Evolutionary conservation across 2,329 filamentous ascomycete genomes (phyloP).

Genomic region (Daldinia sp.): DNA sequence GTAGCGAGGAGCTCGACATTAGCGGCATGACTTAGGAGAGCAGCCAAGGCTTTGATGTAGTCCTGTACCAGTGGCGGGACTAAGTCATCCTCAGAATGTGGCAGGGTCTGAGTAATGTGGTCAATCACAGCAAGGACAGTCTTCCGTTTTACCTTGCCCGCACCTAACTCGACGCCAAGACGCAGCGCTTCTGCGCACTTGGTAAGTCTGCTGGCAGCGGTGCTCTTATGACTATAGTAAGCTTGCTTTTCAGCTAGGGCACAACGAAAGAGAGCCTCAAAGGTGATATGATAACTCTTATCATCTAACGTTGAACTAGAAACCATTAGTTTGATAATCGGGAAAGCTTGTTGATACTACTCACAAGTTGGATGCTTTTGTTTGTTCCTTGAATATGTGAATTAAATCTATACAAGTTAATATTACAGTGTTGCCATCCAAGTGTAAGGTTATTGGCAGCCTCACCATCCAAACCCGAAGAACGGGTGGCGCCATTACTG

Average conservation of each 20-base stretch:
- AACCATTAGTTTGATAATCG: conserved; percentile 16
- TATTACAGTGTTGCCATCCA: conserved; percentile 3
- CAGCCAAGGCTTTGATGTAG: conserved; percentile 81
- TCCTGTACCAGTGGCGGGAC: conserved; percentile 78
- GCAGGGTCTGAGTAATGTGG: conserved; percentile 82
- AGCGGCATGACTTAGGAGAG: conserved; percentile 77
- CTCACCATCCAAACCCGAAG: conserved; percentile 48
- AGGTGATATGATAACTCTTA: conserved; percentile 83
- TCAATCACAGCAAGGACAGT: conserved; percentile 83
- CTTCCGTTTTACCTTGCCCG: conserved; percentile 76
- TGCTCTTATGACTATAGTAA: conserved; percentile 67
- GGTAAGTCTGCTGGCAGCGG: conserved; percentile 67
- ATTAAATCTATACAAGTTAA: conserved; percentile 44
- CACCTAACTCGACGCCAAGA: conserved; percentile 76
- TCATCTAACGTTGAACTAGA: conserved; percentile 67
- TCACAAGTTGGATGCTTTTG: conserved; percentile 47
- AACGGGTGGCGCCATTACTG: conserved; percentile 44
- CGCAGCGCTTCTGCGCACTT: conserved; percentile 79
- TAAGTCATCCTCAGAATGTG: conserved; percentile 69
- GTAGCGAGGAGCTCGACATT: conserved; percentile 83
- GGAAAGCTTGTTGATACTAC: conserved; percentile 15
- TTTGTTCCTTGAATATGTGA: conserved; percentile 50
- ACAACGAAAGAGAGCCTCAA: conserved; percentile 82
- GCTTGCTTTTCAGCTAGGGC: conserved; percentile 74
- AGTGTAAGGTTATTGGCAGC: not conserved